Evolutionary conservation across 108 stramenopile species (phyloP).

Genomic region (Parietichytrium sp.): DNA sequence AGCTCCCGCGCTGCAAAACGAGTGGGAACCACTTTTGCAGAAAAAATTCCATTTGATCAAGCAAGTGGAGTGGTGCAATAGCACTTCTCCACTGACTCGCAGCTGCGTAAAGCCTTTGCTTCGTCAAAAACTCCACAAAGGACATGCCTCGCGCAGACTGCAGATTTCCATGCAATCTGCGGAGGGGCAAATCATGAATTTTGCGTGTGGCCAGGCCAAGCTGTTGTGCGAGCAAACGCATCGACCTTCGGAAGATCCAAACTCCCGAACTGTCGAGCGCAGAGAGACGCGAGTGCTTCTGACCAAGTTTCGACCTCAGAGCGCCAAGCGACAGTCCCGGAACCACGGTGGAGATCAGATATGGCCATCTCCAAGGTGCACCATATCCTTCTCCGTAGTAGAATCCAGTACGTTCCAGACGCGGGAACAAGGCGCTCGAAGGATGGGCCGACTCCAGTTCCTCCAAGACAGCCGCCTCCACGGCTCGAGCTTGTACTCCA

Average conservation of each 20-base stretch:
- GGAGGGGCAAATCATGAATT: background rate
- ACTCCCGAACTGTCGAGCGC: background rate
- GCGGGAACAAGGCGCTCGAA: background rate
- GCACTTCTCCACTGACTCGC: background rate
- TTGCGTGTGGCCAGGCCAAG: background rate
- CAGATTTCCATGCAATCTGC: background rate
- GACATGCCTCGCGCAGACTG: background rate
- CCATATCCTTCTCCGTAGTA: background rate
- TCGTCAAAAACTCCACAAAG: background rate
- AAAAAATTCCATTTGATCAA: background rate
- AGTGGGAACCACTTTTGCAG: background rate
- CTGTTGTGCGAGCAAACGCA: background rate
- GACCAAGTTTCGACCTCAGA: background rate
- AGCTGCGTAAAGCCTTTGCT: background rate
- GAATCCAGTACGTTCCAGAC: background rate
- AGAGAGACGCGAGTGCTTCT: background rate
- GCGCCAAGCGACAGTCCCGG: background rate
- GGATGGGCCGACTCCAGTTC: background rate
- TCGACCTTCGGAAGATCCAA: background rate
- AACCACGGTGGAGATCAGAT: background rate
- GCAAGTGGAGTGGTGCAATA: background rate
- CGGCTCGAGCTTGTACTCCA: background rate
- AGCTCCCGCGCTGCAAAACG: background rate
- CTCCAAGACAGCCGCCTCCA: background rate
- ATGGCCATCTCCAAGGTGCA: conserved; percentile 19